Base-by-base conservation (phyloP, 2,329 filamentous ascomycete genomes). In the Trichoderma sp. region DNA sequence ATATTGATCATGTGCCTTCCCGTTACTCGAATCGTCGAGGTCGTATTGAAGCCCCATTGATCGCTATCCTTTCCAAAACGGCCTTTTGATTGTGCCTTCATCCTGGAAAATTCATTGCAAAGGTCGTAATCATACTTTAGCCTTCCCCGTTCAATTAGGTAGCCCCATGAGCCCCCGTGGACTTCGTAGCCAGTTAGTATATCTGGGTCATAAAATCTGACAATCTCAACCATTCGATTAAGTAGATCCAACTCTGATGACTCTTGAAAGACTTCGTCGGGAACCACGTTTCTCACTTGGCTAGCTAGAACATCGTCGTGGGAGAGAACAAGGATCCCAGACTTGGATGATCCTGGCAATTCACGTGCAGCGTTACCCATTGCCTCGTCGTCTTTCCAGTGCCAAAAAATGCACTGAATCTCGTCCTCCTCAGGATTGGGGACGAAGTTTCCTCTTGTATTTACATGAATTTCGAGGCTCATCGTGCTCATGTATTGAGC, bases 1-100 rank as follows among this genome's bases (percentile, higher is more conserved):
- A 98, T 92, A 76, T 98, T 98, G 83, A 99, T 95, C 86, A 97
- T 94, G 79, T 98, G 95, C 73, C 96, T 88, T 6, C 96, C 96
- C 0, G 95, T 98, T n/a, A 99, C 89, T 71, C 91, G 90, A 75
- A 98, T 94, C 3, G 93, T 95, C 2, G 94, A 97, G 0, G 95
- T 97, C 69, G 95, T 94, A 74, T 94, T 96, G 83, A 97, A 97
- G 0, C 95, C 95, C 95, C 95, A 98, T 74, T 90, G 88, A 80
- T 98, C 95, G 64, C 90, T 90, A 28, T 97, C 93, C 80, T 93
- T 97, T 24, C 93, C 93, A 77, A 95, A 95, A 70, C 92, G 89
- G 3, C 94, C 93, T 79, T 95, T 91, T 0, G 93, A 93, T 75
- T 96, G 90, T 6, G 88, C 88, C 78, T 94, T 97, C 85, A 97